Base-by-base conservation (phyloP, 306 rosid genomes). In the Ormosia semicastrata region DNA sequence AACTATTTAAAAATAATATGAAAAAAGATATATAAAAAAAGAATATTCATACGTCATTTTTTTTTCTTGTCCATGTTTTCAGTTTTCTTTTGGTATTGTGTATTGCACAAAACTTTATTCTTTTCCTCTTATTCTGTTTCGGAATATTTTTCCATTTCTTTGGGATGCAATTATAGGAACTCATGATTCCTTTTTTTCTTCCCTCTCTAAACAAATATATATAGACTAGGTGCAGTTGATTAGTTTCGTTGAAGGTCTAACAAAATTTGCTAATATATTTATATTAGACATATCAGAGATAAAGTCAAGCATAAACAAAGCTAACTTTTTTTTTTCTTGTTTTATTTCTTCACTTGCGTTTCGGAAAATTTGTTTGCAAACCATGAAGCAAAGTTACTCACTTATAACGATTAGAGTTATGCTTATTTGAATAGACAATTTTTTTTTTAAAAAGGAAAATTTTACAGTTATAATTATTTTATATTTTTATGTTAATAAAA, bases 271-370 rank as follows among this genome's bases (percentile, higher is more conserved):
- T 15, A 57, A 44, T 24, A 44, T 13, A 32, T 64, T 34, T n/a
- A 43, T 8, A 43, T 43, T 43, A 8, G 4, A 60, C 12, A 43
- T 43, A 43, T 43, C 12, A 43, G 49, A 43, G 12, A 29, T 24
- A 39, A 66, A 78, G 76, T 54, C 76, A 56, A 67, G 41, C 15
- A 18, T 50, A 76, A 77, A 66, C 54, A 66, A 65, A 53, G 24
- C 29, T 43, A 36, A 0, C n/a, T n/a, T 13, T 3, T 17, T 17
- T 58, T 49, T 58, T 24, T 30, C 39, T 10, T 57, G 3, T 6
- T 73, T 39, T 4, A 39, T 73, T 57, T 46, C 75, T 68, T 29
- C 9, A 14, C 13, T 24, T 67, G 9, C 2, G 7, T 4, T 66
- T 66, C 8, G 8, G 49, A 2, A 43, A 43, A 43, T 7, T 43